Evolutionary conservation across 2,329 filamentous ascomycete species (phyloP).

Genomic region (Aspergillus puulaauensis): DNA sequence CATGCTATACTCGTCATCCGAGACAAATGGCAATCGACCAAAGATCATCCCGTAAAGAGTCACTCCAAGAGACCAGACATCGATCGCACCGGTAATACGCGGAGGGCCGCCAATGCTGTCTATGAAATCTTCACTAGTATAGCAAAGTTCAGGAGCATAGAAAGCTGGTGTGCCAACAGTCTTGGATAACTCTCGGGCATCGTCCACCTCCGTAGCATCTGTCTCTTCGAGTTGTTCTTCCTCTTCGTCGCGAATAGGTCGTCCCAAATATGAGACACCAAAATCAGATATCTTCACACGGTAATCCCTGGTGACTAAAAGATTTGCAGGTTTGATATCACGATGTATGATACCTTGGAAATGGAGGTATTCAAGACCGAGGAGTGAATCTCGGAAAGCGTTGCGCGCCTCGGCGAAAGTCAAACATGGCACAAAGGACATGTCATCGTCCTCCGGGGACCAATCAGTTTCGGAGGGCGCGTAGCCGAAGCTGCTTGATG

Average conservation of each 20-base stretch:
- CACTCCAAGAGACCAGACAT: conserved; percentile 95
- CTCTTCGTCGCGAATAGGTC: conserved; percentile 80
- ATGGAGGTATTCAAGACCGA: conserved; percentile 90
- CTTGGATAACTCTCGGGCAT: conserved; percentile 94
- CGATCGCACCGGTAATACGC: conserved; percentile 88
- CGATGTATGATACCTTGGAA: conserved; percentile 82
- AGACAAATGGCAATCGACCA: conserved; percentile 88
- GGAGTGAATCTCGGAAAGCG: conserved; percentile 87
- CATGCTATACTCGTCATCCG: conserved; percentile 87
- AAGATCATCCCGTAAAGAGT: conserved; percentile 95
- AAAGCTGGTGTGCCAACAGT: conserved; percentile 97
- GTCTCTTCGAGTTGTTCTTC: conserved; percentile 75
- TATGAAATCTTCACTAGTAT: conserved; percentile 68
- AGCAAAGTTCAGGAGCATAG: conserved; percentile 94
- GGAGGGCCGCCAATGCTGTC: conserved; percentile 56
- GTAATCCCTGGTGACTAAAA: conserved; percentile 80
- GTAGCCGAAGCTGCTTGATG: conserved; percentile 61
- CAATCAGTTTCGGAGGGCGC: conserved; percentile 46
- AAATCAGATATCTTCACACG: conserved; percentile 98
- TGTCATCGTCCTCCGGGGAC: conserved; percentile 68
- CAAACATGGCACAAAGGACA: conserved; percentile 90
- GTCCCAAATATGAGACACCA: conserved; percentile 94
- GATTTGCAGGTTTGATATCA: conserved; percentile 85
- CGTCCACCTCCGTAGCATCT: conserved; percentile 83
- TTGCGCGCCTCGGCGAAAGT: conserved; percentile 78